These are phyloP conservation scores for Boletales sp. DNA, from an alignment of 768 basidiomycete species.

Conservation along the genomic window DNA sequence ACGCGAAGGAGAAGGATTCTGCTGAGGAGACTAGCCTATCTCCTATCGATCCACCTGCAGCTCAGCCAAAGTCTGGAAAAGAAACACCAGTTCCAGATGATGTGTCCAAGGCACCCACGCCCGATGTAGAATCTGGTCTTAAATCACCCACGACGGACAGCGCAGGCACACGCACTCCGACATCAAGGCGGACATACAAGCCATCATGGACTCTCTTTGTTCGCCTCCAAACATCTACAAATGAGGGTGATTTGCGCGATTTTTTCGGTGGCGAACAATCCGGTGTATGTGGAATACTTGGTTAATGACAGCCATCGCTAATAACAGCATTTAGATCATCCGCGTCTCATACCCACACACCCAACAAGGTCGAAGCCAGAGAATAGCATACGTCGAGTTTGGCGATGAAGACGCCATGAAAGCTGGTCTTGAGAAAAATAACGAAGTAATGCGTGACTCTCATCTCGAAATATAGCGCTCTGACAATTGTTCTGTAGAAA, in stretches of 20 bases:
- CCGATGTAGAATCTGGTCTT: conserved; percentile 33
- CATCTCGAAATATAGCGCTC: not conserved
- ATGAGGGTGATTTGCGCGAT: conserved; percentile 65
- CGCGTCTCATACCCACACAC: conserved; percentile 57
- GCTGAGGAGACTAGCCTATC: conserved; percentile 32
- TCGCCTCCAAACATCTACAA: conserved; percentile 52
- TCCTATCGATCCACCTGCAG: conserved; percentile 18
- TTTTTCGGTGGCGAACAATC: conserved; percentile 72
- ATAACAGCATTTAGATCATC: conserved; percentile 49
- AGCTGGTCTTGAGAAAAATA: conserved; percentile 69
- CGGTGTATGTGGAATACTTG: conserved; percentile 47
- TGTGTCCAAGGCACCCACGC: conserved; percentile 18
- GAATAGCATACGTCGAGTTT: conserved; percentile 86
- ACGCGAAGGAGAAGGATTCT: conserved; percentile 36
- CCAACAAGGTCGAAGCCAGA: conserved; percentile 46
- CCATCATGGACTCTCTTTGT: conserved; percentile 88
- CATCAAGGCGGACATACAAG: conserved; percentile 54
- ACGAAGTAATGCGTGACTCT: conserved; percentile 47
- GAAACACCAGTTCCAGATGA: conserved; percentile 34
- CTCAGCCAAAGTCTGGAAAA: conserved; percentile 36
- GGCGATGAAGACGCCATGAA: conserved; percentile 85
- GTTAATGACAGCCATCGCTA: not conserved
- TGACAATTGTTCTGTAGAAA: conserved; percentile 44
- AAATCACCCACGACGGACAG: conserved; percentile 60
- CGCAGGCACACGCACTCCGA: conserved; percentile 68